Base-by-base conservation (phyloP, 164 flowering plant genomes). In the Malania oleifera region DNA sequence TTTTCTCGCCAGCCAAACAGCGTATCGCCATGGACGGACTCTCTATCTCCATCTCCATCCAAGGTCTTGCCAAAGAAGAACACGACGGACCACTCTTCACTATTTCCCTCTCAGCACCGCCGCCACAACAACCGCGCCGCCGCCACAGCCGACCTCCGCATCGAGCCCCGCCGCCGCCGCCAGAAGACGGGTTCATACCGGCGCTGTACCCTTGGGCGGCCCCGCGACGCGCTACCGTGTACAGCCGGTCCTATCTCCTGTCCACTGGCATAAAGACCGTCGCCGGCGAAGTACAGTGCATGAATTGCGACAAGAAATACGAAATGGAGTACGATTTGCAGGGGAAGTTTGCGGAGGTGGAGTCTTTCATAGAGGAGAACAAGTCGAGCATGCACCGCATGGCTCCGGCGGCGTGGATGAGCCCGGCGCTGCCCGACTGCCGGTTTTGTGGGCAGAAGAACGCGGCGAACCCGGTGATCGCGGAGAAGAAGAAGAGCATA, bases 341-440 rank as follows among this genome's bases (percentile, higher is more conserved):
- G 20, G 37, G 44, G 3, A 66, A 54, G 56, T 60, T 66, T 25
- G 5, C 3, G 12, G 60, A 66, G 45, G 28, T 66, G 2, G 26
- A n/a, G 29, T 2, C 25, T 1, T 66, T 60, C 29, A 24, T 66
- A 0, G 5, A 41, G 3, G 23, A 54, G 14, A 66, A 66, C 60
- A 53, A 39, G 60, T 10, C 11, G 18, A 14, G 11, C 28, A 51
- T 68, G 63, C 53, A 62, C n/a, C 62, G 57, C 17, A 43, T 62
- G 2, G 71, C 71, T 1, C 71, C 71, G 7, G 18, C 7, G 0
- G 28, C 28, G 3, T 68, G 71, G 71, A 37, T 46, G 59, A 57
- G 43, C 6, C 63, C 71, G 1, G 25, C 0, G 0, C 43, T 62
- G 9, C 67, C 67, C 18, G 18, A 2, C 1, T 68, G 72, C 53